Percentiles rank a stretch among this genome's conserved stretches.
These are phyloP conservation scores for Teunomyces barrocoloradensis DNA, from an alignment of 805 yeast species.

Conservation along the genomic window DNA sequence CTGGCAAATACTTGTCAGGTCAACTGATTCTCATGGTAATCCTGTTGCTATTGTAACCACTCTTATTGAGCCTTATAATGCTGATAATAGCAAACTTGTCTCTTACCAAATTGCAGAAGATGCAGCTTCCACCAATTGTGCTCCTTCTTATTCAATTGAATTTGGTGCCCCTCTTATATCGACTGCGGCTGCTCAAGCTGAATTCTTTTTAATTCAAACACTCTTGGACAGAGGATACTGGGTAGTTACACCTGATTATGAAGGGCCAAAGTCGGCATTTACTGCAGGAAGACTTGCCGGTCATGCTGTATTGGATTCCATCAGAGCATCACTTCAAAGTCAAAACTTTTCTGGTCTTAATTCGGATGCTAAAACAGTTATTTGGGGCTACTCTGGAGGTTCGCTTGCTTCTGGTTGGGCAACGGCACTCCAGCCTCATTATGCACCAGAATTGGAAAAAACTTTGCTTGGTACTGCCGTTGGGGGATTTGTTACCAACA, in stretches of 20 bases:
- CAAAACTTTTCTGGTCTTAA: conserved; percentile 13
- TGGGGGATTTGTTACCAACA: conserved; percentile 35
- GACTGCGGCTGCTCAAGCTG: conserved; percentile 11
- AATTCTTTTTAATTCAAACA: conserved; percentile 12
- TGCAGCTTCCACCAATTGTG: conserved; percentile 17
- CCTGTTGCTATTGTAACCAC: conserved; percentile 22
- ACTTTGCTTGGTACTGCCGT: conserved; percentile 28
- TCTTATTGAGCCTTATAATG: conserved; percentile 19
- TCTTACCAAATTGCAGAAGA: conserved; percentile 20
- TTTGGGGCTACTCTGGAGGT: conserved; percentile 29
- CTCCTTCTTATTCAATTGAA: conserved; percentile 16
- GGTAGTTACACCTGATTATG: conserved; percentile 20
- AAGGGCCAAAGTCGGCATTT: conserved; percentile 19
- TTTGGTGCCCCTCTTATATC: conserved; percentile 6
- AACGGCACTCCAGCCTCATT: conserved; percentile 18
- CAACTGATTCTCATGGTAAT: conserved; percentile 17
- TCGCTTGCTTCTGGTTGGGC: conserved; percentile 24
- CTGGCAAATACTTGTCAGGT: conserved; percentile 21
- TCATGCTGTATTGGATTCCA: conserved; percentile 16
- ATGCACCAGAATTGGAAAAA: conserved; percentile 20
- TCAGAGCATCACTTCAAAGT: conserved; percentile 15
- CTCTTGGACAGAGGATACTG: conserved; percentile 18
- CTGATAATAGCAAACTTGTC: conserved; percentile 19
- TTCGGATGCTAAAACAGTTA: conserved; percentile 12
- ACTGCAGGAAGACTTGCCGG: conserved; percentile 19